Evolutionary conservation across 192 early-diverging fungal genomes (phyloP), one percentile per base, ranked within the genome.

Genomic region (Coemansia sp.): DNA sequence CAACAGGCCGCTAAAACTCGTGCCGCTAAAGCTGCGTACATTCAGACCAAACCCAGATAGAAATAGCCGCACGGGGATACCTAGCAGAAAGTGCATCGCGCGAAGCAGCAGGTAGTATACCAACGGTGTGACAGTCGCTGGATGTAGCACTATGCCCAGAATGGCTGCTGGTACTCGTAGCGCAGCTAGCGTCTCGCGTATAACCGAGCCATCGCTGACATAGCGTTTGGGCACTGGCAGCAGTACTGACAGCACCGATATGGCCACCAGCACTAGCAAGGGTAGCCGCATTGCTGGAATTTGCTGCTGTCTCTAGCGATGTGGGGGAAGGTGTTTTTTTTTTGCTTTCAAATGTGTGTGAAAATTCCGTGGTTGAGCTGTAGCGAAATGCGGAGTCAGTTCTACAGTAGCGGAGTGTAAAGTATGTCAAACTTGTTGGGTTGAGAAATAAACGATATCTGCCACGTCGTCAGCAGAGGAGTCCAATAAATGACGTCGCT

Each of bases 31-130:
- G 20, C 74, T 69, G 7, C 71, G 62, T 29, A 79, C 77, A 15
- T 76, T 71, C 18, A 84, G 58, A 2, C 81, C 81, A 62, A 84
- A 84, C 36, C 81, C 60, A 20, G 64, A 67, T 12, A 84, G 38
- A 33, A 84, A 84, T 40, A 71, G 57, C 13, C 77, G 76, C 12
- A 78, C 68, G 2, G 76, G 81, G 47, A 75, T 66, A 53, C 76
- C 73, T 47, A 79, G 52, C 20, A 70, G 64, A 6, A 76, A 57
- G 39, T 79, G 77, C 13, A 69, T 46, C 2, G 63, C 6, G 3
- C 69, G 68, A 3, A 84, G 61, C 3, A 66, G 24, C n/a, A 76
- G 13, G 27, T 70, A 75, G 43, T 84, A 70, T 9, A 53, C 40
- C 16, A 79, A 49, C 8, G 74, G 74, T 40, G 76, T 68, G 66